A percentile compares a stretch with the other conserved stretches of the same genome.
Conservation (phyloP, 2,329 filamentous ascomycete genomes). For the Rosellinia necatrix region DNA sequence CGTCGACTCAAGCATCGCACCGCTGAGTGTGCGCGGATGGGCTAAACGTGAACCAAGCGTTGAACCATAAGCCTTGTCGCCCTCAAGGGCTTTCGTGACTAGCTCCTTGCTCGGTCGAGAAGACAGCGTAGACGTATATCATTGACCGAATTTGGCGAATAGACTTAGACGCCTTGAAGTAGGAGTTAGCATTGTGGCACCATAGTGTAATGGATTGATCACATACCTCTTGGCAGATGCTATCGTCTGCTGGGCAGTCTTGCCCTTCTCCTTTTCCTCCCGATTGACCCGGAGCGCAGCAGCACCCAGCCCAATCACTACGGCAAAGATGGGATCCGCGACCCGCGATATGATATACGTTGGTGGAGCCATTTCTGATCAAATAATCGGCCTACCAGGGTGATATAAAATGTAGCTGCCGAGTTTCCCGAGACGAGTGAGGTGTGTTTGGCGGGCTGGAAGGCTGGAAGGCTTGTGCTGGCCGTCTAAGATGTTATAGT, state of each 20-base stretch:
- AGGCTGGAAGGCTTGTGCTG: too few species aligned
- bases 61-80: neutral
- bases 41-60: neutral
- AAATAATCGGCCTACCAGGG: neutral
- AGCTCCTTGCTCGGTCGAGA: neutral
- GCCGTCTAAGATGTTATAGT: too few species aligned
- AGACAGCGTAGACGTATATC: neutral
- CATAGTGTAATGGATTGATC: neutral
- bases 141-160: constrained; percentile 9
- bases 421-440: too few species aligned
- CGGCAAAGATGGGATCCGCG: constrained; percentile 63
- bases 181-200: neutral
- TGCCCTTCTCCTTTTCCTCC: constrained; percentile 63
- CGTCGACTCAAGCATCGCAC: neutral
- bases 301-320: constrained; percentile 60
- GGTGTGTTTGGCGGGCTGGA: too few species aligned
- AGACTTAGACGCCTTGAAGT: constrained; percentile 15
- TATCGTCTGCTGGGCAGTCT: constrained; percentile 55
- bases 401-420: too few species aligned
- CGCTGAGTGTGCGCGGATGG: neutral
- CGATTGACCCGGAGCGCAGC: constrained; percentile 63
- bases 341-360: constrained; percentile 65
- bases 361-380: constrained; percentile 52
- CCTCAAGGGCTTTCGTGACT: neutral
- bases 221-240: constrained; percentile 51